Conservation (phyloP, 495 filamentous ascomycete species). For the Hyaloscypha finlandica region DNA sequence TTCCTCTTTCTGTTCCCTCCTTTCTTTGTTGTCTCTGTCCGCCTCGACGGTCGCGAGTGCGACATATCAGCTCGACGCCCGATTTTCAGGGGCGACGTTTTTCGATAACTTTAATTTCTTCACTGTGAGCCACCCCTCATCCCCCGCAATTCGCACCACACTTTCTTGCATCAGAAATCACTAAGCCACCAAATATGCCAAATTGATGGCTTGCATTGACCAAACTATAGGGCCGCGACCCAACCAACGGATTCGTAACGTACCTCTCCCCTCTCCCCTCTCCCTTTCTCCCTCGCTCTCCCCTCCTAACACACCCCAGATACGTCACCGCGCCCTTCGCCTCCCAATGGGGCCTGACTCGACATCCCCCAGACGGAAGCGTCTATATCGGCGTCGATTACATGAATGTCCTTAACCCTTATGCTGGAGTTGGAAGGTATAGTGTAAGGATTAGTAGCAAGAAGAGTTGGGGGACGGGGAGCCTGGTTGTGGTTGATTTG, state of each 20-base stretch:
- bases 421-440: slow-evolving; percentile 51
- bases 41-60: not conserved
- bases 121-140: slow-evolving; percentile 18
- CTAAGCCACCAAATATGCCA: too few species aligned
- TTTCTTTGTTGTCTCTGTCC: not conserved
- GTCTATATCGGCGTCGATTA: slow-evolving; percentile 51
- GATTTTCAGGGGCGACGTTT: slow-evolving; percentile 32
- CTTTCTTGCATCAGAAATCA: too few species aligned
- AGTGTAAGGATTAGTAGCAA: slow-evolving; percentile 67
- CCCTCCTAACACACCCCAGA: not conserved
- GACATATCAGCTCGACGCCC: slow-evolving; percentile 19
- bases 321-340: slow-evolving; percentile 56
- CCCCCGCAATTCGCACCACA: too few species aligned
- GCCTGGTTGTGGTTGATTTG: slow-evolving; percentile 67
- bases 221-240: slow-evolving; percentile 40
- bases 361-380: slow-evolving; percentile 48
- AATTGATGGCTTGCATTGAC: slow-evolving; percentile 16
- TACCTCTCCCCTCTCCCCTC: too few species aligned
- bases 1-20: not conserved
- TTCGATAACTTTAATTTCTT: slow-evolving; percentile 37
- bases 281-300: not conserved
- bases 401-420: slow-evolving; percentile 35
- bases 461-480: slow-evolving; percentile 56
- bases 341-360: slow-evolving; percentile 37
- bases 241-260: slow-evolving; percentile 60